Evolutionary conservation across 208 protist genomes (phyloP), one percentile per base, ranked within the genome.

Genomic region (Crithidia brevicula): DNA sequence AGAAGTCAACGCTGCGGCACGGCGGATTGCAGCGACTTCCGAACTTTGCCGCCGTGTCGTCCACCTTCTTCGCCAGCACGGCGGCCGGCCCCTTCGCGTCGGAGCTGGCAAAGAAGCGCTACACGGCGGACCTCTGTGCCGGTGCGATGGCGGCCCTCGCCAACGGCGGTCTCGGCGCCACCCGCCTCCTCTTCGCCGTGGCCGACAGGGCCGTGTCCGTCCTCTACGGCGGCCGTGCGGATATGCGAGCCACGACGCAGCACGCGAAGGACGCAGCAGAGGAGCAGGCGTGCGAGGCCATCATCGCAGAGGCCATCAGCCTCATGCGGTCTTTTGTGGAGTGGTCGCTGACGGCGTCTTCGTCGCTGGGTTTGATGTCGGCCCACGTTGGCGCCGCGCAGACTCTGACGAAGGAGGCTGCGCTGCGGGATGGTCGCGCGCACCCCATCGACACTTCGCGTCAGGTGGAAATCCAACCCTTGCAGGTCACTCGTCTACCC

Each of bases 341-440:
- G 22, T 91, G 90, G 87, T 82, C 82, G 10, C 69, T 92, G 22
- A 60, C 71, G 27, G 71, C 83, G 22, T 79, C 84, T 10, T 74
- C 82, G n/a, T 58, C 76, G 53, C 72, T 94, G 5, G 88, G 91
- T 18, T 72, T 80, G 23, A 83, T 96, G 40, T 78, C 86, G 8
- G 86, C 88, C 3, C 84, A 96, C 73, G 71, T 91, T 15, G 88
- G 87, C 25, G 56, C 76, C 2, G 61, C 76, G 18, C 62, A 73
- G 46, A 58, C 62, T 8, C 50, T 77, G 31, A 82, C 58, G 27
- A 96, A 96, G 76, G 91, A 96, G 81, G 88, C 86, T 3, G 74
- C 70, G 11, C 65, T 96, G 25, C 79, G 77, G 7, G 78, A 88
- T 52, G 86, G 88, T 31, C 58, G 57, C 23, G 74, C 88, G 2